Base-by-base conservation (phyloP, 202 grass and related monocot species). In the Schoenoplectus tabernaemontani region DNA sequence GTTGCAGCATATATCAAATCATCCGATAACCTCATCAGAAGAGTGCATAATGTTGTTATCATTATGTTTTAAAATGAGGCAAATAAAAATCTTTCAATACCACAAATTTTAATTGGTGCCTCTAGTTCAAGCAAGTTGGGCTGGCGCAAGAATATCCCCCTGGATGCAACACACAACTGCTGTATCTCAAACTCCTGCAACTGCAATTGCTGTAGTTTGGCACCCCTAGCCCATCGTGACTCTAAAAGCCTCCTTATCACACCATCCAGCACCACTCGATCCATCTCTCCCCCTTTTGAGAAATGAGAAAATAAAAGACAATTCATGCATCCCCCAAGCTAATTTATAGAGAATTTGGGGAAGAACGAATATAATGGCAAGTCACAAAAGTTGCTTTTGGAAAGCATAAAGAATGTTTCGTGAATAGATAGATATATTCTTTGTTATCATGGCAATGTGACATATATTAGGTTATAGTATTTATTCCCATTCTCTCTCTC, bases 81-180 rank as follows among this genome's bases (percentile, higher is more conserved):
- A 28, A 28, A 28, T 28, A 28, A 28, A 57, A 70, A 38, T 33
- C 1, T 51, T 78, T 53, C n/a, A 51, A 1, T 80, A 88, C 90
- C 90, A 76, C 87, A 89, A 38, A 93, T 82, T 32, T 86, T 93
- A 84, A 93, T 79, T 42, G 90, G 90, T 2, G 85, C 85, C 0
- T 87, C 58, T 7, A 93, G 85, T 68, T 90, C 77, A 0, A 93
- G 87, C 3, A 93, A 88, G 48, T 87, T 93, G 3, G 90, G 87
- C 50, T 93, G 80, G 0, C 70, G 85, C 87, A 93, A 59, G 44
- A 87, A 86, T 2, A 84, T 82, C 7, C 84, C 83, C 83, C 73
- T 85, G 32, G 90, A 78, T n/a, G 56, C 71, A n/a, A 28, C 47
- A 62, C 90, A 93, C 16, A 93, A 84, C 71, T 87, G 83, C 43